Conservation (phyloP, 1,139 yeast genomes). For the Zygoascus hellenicus region DNA sequence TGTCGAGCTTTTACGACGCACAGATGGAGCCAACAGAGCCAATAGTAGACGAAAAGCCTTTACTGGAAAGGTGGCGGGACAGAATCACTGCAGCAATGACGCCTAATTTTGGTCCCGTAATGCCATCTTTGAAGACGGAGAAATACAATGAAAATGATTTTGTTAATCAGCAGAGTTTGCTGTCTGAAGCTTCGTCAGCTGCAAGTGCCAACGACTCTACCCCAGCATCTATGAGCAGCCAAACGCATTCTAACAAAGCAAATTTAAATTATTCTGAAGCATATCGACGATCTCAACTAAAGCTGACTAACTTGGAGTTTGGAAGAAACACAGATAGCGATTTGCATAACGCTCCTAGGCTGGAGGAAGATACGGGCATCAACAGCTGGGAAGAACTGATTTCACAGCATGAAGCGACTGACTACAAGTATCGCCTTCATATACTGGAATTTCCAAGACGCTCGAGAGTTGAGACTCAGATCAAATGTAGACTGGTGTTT, state of each 20-base stretch:
- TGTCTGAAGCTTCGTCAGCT: too few species aligned
- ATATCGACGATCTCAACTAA: conserved; percentile 19
- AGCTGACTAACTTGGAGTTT: conserved; percentile 18
- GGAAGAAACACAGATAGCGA: conserved; percentile 15
- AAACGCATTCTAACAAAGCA: not conserved
- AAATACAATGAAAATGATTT: too few species aligned
- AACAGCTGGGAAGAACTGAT: conserved; percentile 12
- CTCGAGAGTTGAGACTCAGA: conserved; percentile 93
- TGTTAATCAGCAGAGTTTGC: too few species aligned
- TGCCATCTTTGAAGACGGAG: not conserved
- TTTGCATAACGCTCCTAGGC: not conserved
- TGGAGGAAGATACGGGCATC: conserved; percentile 3
- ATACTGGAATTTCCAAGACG: conserved; percentile 64
- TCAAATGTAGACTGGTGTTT: conserved; percentile 62
- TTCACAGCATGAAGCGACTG: not conserved
- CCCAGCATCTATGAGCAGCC: too few species aligned
- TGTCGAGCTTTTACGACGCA: conserved; percentile 9
- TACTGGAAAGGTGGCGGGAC: conserved; percentile 9
- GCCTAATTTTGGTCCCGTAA: conserved; percentile 7
- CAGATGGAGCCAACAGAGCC: conserved; percentile 4
- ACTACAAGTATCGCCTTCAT: conserved; percentile 48
- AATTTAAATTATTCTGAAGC: conserved; percentile 9
- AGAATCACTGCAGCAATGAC: conserved; percentile 10
- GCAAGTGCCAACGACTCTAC: too few species aligned
- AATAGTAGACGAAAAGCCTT: conserved; percentile 4